Conservation (phyloP, 1,139 yeast genomes). For the Maudiozyma humilis region DNA sequence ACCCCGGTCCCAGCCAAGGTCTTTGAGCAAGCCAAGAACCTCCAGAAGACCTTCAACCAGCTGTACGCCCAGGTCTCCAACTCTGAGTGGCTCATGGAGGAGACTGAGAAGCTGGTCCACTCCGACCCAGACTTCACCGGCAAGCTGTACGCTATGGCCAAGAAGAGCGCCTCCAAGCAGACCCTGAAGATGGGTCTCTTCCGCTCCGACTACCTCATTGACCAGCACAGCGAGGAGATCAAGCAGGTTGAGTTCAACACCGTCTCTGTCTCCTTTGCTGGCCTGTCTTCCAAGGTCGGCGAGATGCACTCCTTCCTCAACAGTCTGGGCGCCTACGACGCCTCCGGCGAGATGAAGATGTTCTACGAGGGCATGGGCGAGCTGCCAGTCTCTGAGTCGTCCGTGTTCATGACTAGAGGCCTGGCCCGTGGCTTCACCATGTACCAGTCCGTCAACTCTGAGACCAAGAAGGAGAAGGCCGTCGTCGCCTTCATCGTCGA, state of each 20-base stretch:
- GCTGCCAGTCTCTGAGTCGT: constrained; percentile 63
- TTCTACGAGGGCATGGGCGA: constrained; percentile 21
- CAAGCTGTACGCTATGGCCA: constrained; percentile 54
- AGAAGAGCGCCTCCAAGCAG: constrained; percentile 48
- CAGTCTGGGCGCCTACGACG: constrained; percentile 44
- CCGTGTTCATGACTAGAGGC: constrained; percentile 56
- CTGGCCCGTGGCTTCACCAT: constrained; percentile 47
- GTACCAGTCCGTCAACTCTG: constrained; percentile 8
- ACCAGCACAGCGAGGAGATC: constrained; percentile 43
- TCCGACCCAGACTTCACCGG: constrained; percentile 79
- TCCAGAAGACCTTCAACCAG: constrained; percentile 65
- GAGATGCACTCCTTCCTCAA: constrained; percentile 63
- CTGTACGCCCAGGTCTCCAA: constrained; percentile 53
- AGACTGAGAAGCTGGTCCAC: constrained; percentile 46
- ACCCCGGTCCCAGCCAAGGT: constrained; percentile 72
- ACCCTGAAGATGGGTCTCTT: constrained; percentile 73
- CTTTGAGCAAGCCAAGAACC: constrained; percentile 56
- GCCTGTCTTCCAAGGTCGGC: constrained; percentile 74
- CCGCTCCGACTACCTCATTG: constrained; percentile 84
- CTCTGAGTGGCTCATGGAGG: constrained; percentile 51
- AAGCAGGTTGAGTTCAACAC: constrained; percentile 96
- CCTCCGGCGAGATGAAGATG: constrained; percentile 22
- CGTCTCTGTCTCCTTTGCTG: constrained; percentile 92
- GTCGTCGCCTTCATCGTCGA: constrained; percentile 78
- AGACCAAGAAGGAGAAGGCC: constrained; percentile 10